A percentile compares a stretch with the other conserved stretches of the same genome.
Evolutionary conservation across 2,329 filamentous ascomycete genomes (phyloP).

Genomic region (Ceratocystis alfenasii): DNA sequence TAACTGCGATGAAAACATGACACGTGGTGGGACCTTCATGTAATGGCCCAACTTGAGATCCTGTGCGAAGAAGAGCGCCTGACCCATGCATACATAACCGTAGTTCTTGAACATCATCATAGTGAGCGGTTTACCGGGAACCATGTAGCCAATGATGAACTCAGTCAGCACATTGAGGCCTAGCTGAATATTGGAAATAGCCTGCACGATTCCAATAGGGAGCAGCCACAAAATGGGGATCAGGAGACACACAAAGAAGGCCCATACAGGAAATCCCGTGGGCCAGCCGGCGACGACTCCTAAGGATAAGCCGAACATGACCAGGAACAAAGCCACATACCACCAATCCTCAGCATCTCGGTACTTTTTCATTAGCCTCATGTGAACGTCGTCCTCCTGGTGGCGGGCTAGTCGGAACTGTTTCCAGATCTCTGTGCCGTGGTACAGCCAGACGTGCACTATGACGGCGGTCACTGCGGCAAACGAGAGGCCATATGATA

Average conservation of each 20-base stretch:
- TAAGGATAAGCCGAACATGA: constrained; percentile 45
- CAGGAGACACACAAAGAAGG: constrained; percentile 44
- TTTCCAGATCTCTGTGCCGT: constrained; percentile 43
- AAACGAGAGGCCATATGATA: constrained; percentile 52
- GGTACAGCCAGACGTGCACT: constrained; percentile 44
- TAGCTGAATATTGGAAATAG: constrained; percentile 50
- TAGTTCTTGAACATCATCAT: constrained; percentile 74
- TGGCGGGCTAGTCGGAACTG: constrained; percentile 44
- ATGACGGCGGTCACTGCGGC: constrained; percentile 53
- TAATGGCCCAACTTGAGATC: constrained; percentile 59
- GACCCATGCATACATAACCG: constrained; percentile 55
- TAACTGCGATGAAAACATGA: constrained; percentile 49
- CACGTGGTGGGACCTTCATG: constrained; percentile 52
- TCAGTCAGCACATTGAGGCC: constrained; percentile 62
- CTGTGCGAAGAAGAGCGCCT: constrained; percentile 52
- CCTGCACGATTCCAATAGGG: constrained; percentile 50
- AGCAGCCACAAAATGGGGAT: constrained; percentile 48
- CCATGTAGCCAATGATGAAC: constrained; percentile 61
- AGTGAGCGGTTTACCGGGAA: constrained; percentile 55
- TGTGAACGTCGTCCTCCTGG: constrained; percentile 48
- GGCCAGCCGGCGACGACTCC: constrained; percentile 44
- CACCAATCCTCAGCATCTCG: constrained; percentile 48
- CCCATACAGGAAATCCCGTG: constrained; percentile 48
- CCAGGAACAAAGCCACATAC: constrained; percentile 41
- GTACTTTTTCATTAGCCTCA: constrained; percentile 51